Evolutionary conservation across 2,329 filamentous ascomycete genomes (phyloP).

Genomic region (Elsinoe ampelina): DNA sequence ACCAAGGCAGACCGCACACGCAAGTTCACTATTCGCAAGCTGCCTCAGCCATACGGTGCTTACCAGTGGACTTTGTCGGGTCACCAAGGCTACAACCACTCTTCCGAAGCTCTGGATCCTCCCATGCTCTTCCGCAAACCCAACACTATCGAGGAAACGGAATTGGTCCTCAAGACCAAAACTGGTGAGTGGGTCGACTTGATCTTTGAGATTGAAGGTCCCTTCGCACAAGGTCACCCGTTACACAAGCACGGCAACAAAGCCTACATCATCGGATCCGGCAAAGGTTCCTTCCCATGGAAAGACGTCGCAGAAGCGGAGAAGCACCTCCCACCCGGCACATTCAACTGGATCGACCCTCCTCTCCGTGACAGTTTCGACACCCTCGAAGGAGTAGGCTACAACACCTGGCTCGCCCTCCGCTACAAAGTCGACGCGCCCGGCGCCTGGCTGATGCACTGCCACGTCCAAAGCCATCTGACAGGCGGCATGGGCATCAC

Average conservation of each 20-base stretch:
- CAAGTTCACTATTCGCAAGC: constrained; percentile 18
- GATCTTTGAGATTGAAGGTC: constrained; percentile 40
- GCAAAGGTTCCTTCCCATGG: constrained; percentile 41
- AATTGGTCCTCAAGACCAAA: background rate
- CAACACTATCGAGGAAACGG: background rate
- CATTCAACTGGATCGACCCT: constrained; percentile 49
- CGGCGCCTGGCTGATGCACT: constrained; percentile 42
- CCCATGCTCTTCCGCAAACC: constrained; percentile 15
- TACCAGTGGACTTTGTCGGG: constrained; percentile 19
- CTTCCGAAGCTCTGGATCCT: constrained; percentile 14
- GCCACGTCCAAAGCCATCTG: constrained; percentile 37
- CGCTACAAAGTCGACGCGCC: constrained; percentile 27
- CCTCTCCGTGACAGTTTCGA: constrained; percentile 43
- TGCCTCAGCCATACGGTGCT: constrained; percentile 16
- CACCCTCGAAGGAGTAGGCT: constrained; percentile 15
- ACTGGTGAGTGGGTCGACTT: constrained; percentile 43
- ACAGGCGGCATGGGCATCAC: constrained; percentile 40
- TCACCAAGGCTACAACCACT: constrained; percentile 16
- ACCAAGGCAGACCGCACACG: constrained; percentile 15
- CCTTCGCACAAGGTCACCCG: constrained; percentile 42
- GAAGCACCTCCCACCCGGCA: constrained; percentile 33
- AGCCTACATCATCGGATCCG: constrained; percentile 48
- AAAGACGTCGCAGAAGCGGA: constrained; percentile 43
- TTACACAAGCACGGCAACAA: constrained; percentile 57
- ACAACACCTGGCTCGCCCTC: constrained; percentile 32